Evolutionary conservation across 352 stramenopile species (phyloP), one percentile per base, ranked within the genome.

Genomic region (Phytophthora boehmeriae): DNA sequence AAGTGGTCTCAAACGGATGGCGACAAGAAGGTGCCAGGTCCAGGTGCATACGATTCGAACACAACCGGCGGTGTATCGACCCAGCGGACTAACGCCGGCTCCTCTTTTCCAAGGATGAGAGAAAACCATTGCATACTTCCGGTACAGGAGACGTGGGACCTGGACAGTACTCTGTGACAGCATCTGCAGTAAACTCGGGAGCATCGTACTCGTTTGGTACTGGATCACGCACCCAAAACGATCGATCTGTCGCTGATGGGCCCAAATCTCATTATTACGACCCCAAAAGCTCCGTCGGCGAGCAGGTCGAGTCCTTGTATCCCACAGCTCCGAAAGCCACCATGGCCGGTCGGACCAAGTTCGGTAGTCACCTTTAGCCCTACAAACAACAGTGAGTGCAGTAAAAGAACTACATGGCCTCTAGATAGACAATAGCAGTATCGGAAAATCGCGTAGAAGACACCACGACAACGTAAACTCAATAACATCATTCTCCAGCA

Each of bases 321-420:
- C 77, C 75, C 36, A 86, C 78, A 16, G 73, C 80, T 8, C 83
- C 83, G 16, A 84, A 82, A 60, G 74, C 66, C 62, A 88, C 81
- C 66, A 93, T 93, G 81, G 91, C 83, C 11, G 84, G 84, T 5
- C 78, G 82, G 14, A 92, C 80, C 44, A 93, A 93, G 63, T 90
- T 91, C 62, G 80, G 80, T 39, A 89, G 82, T 60, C 79, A 89
- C 57, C 78, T 90, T 43, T 90, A 78, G 74, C 10, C 16, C 14
- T 45, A 13, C 4, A 38, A 41, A 20, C 32, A 28, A 27, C n/a
- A 30, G 14, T 2, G 19, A 43, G 13, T 32, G 38, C 20, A 23
- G 25, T 38, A 55, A 35, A 38, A 56, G 34, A n/a, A 57, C 49
- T 54, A 58, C 25, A 30, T 30, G 25, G 55, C 52, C 45, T 66